Percentiles rank a stretch among this genome's conserved stretches.
These are phyloP conservation scores for Tanacetum coccineum DNA, from an alignment of 129 eudicot genomes.

Conservation along the genomic window DNA sequence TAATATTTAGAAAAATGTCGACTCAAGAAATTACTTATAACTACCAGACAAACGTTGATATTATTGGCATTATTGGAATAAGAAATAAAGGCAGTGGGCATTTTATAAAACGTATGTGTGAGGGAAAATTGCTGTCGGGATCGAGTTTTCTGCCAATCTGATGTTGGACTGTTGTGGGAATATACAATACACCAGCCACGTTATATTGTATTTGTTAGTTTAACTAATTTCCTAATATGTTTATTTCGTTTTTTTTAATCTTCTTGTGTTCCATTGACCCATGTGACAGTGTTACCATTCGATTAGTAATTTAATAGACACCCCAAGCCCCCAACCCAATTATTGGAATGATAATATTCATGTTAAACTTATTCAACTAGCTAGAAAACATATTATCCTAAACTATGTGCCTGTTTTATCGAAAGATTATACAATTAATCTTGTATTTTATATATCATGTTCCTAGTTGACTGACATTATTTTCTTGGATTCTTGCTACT, in stretches of 20 bases:
- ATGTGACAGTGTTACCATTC: not conserved
- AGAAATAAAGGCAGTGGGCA: not conserved
- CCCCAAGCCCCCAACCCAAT: not conserved
- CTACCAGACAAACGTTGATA: too few relatives aligned
- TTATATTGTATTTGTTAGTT: not conserved
- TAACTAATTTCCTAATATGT: too few relatives aligned
- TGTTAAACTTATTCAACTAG: not conserved
- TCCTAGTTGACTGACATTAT: too few relatives aligned
- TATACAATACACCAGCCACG: not conserved
- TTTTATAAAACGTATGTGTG: too few relatives aligned
- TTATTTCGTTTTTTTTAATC: not conserved
- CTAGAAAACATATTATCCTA: too few relatives aligned
- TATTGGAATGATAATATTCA: not conserved
- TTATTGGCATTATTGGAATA: not conserved
- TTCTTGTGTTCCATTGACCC: not conserved
- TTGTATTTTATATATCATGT: too few relatives aligned
- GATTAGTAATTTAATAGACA: not conserved
- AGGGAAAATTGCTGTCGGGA: not conserved
- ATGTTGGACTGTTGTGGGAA: not conserved
- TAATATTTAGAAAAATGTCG: too few relatives aligned
- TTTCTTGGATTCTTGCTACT: too few relatives aligned
- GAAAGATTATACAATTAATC: too few relatives aligned
- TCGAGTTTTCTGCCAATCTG: not conserved
- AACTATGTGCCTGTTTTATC: too few relatives aligned
- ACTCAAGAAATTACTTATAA: too few relatives aligned